A percentile compares a stretch with the other conserved stretches of the same genome.
Conservation (phyloP, 1,284 basidiomycete species). For the Pseudozyma hubeiensis region DNA sequence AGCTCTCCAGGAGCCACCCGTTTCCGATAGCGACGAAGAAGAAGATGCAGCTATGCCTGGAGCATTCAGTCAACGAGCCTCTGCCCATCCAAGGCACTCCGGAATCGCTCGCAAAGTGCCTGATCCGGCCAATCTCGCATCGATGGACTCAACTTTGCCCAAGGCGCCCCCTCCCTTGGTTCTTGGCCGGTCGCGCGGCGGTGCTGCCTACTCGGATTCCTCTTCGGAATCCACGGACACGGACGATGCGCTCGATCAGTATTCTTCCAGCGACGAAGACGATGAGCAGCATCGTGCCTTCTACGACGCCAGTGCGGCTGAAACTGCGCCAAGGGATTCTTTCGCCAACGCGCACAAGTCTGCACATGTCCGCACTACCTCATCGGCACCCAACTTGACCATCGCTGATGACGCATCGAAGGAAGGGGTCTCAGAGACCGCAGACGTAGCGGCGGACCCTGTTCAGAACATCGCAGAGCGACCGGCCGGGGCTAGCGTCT, state of each 20-base stretch:
- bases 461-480: neutral
- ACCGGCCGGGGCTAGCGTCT: neutral
- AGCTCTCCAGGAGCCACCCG: conserved; percentile 14
- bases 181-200: conserved; percentile 48
- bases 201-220: conserved; percentile 53
- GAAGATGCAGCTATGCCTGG: conserved; percentile 39
- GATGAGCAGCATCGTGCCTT: conserved; percentile 41
- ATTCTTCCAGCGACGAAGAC: conserved; percentile 43
- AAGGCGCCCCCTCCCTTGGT: conserved; percentile 53
- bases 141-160: conserved; percentile 38
- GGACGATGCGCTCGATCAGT: conserved; percentile 36
- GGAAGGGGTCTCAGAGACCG: neutral
- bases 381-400: conserved; percentile 27
- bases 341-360: conserved; percentile 24
- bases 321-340: conserved; percentile 7
- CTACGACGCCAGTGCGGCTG: conserved; percentile 13
- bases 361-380: conserved; percentile 30
- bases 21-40: conserved; percentile 29
- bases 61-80: conserved; percentile 8
- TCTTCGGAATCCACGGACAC: conserved; percentile 47
- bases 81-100: conserved; percentile 1
- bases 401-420: neutral
- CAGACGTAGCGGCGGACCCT: neutral
- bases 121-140: conserved; percentile 30
- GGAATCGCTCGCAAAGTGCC: conserved; percentile 18